Evolutionary conservation across 2,329 filamentous ascomycete species (phyloP), one percentile per base, ranked within the genome.

Genomic region (Cladosporium oxysporum): DNA sequence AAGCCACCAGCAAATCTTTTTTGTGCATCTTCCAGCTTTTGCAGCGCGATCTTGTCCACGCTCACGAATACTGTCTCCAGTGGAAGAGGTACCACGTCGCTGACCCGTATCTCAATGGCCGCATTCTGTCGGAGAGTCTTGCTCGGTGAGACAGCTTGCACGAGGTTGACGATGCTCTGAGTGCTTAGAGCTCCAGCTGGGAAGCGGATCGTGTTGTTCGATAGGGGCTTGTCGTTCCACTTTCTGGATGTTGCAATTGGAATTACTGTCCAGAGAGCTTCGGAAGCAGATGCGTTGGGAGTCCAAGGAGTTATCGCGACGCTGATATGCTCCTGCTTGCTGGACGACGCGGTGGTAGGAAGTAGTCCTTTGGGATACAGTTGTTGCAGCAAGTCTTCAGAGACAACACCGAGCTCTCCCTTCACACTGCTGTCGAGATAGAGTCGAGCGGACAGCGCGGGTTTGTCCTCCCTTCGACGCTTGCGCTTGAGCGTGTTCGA

Each of bases 41-140:
- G 88, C 49, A 95, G 86, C 7, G 94, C 84, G 65, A 95, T 90
- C 58, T 88, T 90, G 75, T 97, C 93, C 7, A 97, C 83, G 59
- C 87, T 92, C 66, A 98, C 91, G 75, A 92, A 97, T 18, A 98
- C 86, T 0, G 91, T 92, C 67, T 97, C 92, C 29, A 98, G 81
- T 1, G 89, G 85, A 29, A 98, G 79, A 1, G 94, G 91, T 10
- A 89, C 85, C 8, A 95, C 91, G 75, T 96, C 91, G 66, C 96
- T 82, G 29, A 96, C 85, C 66, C 92, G 84, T 68, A 98, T 90
- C 77, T 97, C 93, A 69, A 97, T 90, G 10, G 91, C 88, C 69
- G 88, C 87, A 71, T 92, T 89, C 71, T 89, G 88, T 72, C 90
- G 87, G 29, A 88, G 85, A 55, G 92, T 84, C 76, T 91, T 92